Conservation (phyloP, 805 yeast species). For the Cyberlindnera veronae region DNA sequence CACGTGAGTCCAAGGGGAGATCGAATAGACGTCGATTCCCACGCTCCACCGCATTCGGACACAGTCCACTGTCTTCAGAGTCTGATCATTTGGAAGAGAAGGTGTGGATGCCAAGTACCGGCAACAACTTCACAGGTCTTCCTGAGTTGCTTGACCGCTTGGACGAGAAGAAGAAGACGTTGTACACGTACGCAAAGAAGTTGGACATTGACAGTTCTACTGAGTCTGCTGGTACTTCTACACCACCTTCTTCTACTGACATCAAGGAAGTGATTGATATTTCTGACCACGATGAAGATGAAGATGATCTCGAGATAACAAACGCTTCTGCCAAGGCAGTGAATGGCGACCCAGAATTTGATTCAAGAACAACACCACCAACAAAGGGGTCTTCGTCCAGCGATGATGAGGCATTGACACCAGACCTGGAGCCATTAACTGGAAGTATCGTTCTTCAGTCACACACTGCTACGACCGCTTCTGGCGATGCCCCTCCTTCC, state of each 20-base stretch:
- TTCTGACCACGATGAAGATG: conserved; percentile 4
- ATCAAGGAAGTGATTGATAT: background rate
- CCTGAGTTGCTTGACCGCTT: conserved; percentile 35
- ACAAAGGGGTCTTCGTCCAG: background rate
- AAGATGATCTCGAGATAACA: background rate
- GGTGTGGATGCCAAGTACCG: conserved; percentile 43
- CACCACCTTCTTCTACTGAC: background rate
- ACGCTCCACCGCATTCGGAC: background rate
- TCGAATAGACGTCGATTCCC: conserved; percentile 16
- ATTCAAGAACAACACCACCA: background rate
- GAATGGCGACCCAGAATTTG: background rate
- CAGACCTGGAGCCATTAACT: conserved; percentile 10
- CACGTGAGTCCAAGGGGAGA: conserved; percentile 19
- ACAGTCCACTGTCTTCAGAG: background rate
- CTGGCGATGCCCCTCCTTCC: background rate
- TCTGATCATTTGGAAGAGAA: conserved; percentile 22
- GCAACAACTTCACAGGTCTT: conserved; percentile 38
- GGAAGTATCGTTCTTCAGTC: conserved; percentile 1
- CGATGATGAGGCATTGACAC: conserved; percentile 3
- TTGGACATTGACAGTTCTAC: conserved; percentile 12
- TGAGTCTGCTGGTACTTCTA: conserved; percentile 9
- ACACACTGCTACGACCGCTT: background rate
- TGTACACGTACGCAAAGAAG: conserved; percentile 30
- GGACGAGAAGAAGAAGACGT: conserved; percentile 26
- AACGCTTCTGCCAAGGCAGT: background rate